Percentiles rank a stretch among this genome's conserved stretches.
Conservation (phyloP, 78 protist genomes). For the Dictyostelium purpureum region DNA sequence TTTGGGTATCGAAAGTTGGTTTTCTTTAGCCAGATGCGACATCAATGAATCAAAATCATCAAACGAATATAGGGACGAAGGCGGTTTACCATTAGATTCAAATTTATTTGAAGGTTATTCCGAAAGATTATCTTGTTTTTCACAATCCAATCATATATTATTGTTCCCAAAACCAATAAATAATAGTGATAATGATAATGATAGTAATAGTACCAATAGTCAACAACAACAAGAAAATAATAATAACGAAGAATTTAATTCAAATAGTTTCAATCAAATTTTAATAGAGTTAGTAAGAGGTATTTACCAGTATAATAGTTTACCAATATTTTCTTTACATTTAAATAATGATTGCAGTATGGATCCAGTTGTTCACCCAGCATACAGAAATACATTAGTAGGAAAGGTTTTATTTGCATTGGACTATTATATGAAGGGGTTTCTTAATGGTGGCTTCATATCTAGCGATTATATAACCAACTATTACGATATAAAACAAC, state of each 20-base stretch:
- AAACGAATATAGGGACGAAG: too few relatives aligned
- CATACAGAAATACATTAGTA: constrained; percentile 30
- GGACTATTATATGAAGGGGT: constrained; percentile 59
- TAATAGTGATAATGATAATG: too few relatives aligned
- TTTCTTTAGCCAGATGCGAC: too few relatives aligned
- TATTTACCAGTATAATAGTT: not conserved
- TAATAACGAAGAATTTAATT: not conserved
- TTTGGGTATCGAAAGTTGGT: too few relatives aligned
- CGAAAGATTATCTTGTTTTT: too few relatives aligned
- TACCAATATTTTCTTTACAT: constrained; percentile 56
- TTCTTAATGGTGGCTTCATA: constrained; percentile 50
- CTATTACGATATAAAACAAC: not conserved
- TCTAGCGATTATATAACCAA: not conserved
- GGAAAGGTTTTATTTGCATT: constrained; percentile 31
- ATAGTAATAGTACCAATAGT: not conserved
- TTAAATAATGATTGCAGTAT: constrained; percentile 28
- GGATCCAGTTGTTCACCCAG: constrained; percentile 47
- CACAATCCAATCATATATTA: too few relatives aligned
- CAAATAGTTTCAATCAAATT: constrained; percentile 20
- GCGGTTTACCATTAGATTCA: too few relatives aligned
- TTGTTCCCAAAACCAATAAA: too few relatives aligned
- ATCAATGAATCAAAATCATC: too few relatives aligned
- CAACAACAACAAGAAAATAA: not conserved
- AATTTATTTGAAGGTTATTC: too few relatives aligned
- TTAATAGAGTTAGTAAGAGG: not conserved